phyloP scores from a whole-genome alignment of 1,284 basidiomycete species.

The Moesziomyces globuligerus region DNA sequence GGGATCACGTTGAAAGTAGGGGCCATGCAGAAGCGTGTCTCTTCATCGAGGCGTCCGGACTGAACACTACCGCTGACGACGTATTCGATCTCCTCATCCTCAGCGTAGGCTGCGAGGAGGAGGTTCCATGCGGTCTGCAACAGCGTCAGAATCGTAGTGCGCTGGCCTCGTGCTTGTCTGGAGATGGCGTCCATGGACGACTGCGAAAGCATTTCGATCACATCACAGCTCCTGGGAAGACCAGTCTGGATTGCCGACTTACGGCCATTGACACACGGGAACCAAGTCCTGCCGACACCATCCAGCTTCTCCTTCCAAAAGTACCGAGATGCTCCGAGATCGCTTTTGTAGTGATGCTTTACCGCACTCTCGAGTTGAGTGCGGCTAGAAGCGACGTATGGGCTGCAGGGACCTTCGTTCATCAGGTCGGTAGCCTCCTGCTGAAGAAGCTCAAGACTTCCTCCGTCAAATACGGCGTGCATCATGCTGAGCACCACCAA shows the following conservation, averaged over 20 bases:
- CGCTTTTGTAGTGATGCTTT: conserved; percentile 9
- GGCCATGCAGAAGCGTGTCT: conserved; percentile 9
- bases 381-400: neutral
- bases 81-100: conserved; percentile 3
- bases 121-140: conserved; percentile 20
- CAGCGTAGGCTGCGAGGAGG: conserved; percentile 15
- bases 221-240: neutral
- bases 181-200: conserved; percentile 9
- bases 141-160: conserved; percentile 5
- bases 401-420: neutral
- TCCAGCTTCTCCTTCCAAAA: conserved; percentile 17
- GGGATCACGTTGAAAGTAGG: conserved; percentile 31
- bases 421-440: conserved; percentile 2
- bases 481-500: conserved; percentile 15
- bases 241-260: conserved; percentile 1
- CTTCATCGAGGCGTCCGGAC: conserved; percentile 16
- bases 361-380: conserved; percentile 8
- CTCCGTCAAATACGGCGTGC: conserved; percentile 34
- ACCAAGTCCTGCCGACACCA: conserved; percentile 7
- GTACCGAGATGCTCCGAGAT: conserved; percentile 10
- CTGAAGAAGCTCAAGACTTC: conserved; percentile 15
- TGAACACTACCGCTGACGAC: conserved; percentile 23
- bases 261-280: conserved; percentile 15
- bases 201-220: conserved; percentile 10
- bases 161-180: conserved; percentile 7